Conservation (phyloP, 192 early-diverging fungal species). For the Paraglomus brasilianum region DNA sequence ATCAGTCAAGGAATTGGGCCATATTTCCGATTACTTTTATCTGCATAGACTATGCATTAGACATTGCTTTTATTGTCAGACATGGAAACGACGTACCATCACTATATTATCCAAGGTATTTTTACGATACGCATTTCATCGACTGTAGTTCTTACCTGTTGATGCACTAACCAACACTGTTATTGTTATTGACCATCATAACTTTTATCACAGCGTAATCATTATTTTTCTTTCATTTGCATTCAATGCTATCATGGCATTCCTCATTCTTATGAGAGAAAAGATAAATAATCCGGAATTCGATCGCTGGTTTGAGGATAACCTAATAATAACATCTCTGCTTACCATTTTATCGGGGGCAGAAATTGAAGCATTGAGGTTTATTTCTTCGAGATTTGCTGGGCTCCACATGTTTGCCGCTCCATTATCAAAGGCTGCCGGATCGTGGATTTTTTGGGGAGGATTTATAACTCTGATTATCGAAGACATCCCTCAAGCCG, state of each 20-base stretch:
- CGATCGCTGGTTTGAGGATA: background rate
- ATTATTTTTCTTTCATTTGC: background rate
- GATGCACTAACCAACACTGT: no score
- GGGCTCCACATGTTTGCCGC: background rate
- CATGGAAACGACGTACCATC: background rate
- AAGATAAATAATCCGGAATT: background rate
- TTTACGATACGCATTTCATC: background rate
- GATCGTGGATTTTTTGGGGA: background rate
- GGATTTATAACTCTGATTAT: background rate
- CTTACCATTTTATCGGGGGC: background rate
- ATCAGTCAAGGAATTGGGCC: background rate
- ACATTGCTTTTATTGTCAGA: background rate
- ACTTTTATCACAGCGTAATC: background rate
- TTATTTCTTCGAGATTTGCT: background rate
- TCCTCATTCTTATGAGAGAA: conserved; percentile 7
- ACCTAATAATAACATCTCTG: background rate
- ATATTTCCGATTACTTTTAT: background rate
- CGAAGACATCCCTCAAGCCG: conserved; percentile 1
- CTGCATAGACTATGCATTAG: background rate
- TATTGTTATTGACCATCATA: no score
- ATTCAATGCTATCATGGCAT: conserved; percentile 1
- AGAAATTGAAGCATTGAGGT: background rate
- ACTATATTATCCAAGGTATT: conserved; percentile 8
- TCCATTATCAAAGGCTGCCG: background rate
- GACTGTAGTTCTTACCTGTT: no score